Base-by-base conservation (phyloP, 371 early-diverging fungal species). In the Dichotomocladium elegans region DNA sequence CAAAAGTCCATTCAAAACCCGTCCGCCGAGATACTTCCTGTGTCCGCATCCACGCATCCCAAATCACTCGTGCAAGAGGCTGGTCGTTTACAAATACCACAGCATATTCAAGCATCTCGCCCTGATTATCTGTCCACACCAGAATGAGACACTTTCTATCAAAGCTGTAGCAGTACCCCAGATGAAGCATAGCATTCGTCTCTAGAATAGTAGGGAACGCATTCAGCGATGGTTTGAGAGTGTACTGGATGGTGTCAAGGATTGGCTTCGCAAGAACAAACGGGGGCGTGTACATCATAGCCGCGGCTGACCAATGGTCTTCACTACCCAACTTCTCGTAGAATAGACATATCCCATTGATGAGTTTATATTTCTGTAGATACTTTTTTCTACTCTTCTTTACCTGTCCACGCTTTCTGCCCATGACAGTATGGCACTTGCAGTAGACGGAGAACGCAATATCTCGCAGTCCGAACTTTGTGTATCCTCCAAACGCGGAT, bases 381-480 rank as follows among this genome's bases (percentile, higher is more conserved):
- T n/a, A n/a, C n/a, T n/a, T n/a, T n/a, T n/a, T n/a, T n/a, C n/a
- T n/a, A n/a, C n/a, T n/a, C n/a, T n/a, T 31, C 51, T 46, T 26
- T 59, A 60, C 61, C 41, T 60, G 53, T 27, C 34, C 25, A 34
- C 53, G 57, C 2, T 62, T 53, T 25, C 68, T 51, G 58, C 71
- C 62, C 22, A 78, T 58, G 41, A 78, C 57, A 41, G 73, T 28
- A 29, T 66, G 70, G 54, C 82, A 83, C 53, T 77, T 79, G 28
- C 68, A 69, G 43, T 83, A 85, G 9, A 83, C 80, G 8, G 82
- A 69, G 42, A 85, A 85, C 7, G 83, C 86, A 53, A 85, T 77
- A 14, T 81, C 79, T 47, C 77, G 74, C 11, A 83, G 58, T 3
- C 83, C 81, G 57, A 76, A 76, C 24, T 79, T 81, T 11, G 70